Conservation (phyloP, 1,284 basidiomycete genomes). For the Blastosporella zonata region DNA sequence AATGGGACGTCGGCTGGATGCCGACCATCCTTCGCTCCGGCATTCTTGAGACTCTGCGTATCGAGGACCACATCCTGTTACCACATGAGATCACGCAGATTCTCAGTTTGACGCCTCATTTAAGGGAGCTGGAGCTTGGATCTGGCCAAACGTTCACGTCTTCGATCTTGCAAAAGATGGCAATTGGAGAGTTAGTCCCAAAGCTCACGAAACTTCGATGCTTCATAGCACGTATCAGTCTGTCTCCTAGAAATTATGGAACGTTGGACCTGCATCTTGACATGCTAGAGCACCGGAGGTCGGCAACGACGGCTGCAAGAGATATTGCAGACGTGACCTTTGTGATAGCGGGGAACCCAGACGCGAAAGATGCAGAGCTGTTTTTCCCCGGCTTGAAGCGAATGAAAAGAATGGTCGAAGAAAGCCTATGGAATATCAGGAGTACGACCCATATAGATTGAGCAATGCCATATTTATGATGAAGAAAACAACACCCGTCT, state of each 20-base stretch:
- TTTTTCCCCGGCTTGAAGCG: background rate
- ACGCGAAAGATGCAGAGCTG: background rate
- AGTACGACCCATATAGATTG: background rate
- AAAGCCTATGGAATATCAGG: background rate
- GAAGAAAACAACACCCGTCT: no score
- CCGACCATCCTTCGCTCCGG: constrained; percentile 6
- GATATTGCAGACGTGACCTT: constrained; percentile 5
- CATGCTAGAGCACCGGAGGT: constrained; percentile 5
- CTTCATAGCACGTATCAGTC: background rate
- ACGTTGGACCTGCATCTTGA: constrained; percentile 7
- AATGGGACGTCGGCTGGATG: constrained; percentile 6
- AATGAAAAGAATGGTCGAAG: background rate
- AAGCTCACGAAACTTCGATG: constrained; percentile 4
- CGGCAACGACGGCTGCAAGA: background rate
- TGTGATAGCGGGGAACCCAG: background rate
- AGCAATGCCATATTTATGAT: no score
- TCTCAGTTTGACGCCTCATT: background rate
- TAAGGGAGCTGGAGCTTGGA: constrained; percentile 2
- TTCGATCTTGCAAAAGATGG: constrained; percentile 4
- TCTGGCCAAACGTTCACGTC: constrained; percentile 6
- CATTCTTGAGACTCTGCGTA: background rate
- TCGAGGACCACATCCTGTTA: constrained; percentile 1
- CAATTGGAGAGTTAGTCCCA: constrained; percentile 3
- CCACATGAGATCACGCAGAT: background rate
- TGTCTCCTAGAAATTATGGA: background rate